phyloP scores from a whole-genome alignment of 1,284 basidiomycete genomes.

The Moesziomyces globuligerus region DNA sequence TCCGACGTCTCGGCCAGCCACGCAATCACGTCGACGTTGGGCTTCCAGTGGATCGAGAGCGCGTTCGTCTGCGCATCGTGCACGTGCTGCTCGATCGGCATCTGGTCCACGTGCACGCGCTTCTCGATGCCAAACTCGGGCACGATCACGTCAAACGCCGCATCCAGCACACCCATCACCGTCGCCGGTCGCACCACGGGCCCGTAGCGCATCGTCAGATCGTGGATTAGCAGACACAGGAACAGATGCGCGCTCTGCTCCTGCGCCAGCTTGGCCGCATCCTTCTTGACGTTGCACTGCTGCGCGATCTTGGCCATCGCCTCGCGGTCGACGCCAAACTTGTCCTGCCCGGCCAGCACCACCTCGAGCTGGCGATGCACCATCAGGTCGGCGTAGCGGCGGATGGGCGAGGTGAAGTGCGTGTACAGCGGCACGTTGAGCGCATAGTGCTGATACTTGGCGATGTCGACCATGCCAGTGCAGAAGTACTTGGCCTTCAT shows the following conservation, averaged over 20 bases:
- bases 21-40: conserved; percentile 80
- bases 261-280: conserved; percentile 88
- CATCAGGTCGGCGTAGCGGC: conserved; percentile 85
- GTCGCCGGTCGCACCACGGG: conserved; percentile 87
- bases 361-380: conserved; percentile 97
- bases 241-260: conserved; percentile 95
- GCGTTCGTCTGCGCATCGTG: conserved; percentile 91
- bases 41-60: conserved; percentile 80
- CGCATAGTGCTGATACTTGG: conserved; percentile 94
- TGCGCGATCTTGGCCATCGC: conserved; percentile 94
- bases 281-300: conserved; percentile 79
- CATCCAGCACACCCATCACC: conserved; percentile 91
- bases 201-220: conserved; percentile 91
- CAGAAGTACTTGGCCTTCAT: conserved; percentile 97
- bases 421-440: conserved; percentile 92
- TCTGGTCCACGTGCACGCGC: conserved; percentile 96
- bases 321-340: conserved; percentile 96
- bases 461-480: conserved; percentile 97
- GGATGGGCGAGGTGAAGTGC: conserved; percentile 80
- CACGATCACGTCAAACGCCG: conserved; percentile 92
- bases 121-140: conserved; percentile 98
- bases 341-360: conserved; percentile 77
- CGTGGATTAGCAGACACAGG: conserved; percentile 90
- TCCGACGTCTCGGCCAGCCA: conserved; percentile 89
- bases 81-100: conserved; percentile 86